These are phyloP conservation scores for Naganishia albida DNA, from an alignment of 1,284 basidiomycete genomes.

Conservation along the genomic window DNA sequence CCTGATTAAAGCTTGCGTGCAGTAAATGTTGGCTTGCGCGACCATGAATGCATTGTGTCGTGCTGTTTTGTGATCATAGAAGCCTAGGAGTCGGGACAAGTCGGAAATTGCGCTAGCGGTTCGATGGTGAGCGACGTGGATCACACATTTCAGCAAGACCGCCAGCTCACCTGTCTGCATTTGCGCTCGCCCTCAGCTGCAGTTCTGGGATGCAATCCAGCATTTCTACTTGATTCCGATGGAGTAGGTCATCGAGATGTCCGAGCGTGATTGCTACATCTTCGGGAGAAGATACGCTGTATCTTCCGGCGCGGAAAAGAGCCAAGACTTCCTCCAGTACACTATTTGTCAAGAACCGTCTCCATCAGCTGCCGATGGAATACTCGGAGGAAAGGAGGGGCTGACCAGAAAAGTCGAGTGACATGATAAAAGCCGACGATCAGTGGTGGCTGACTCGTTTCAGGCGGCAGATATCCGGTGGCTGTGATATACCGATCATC, in stretches of 20 bases:
- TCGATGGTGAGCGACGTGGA: not conserved
- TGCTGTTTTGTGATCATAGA: slow-evolving; percentile 26
- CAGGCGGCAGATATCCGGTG: slow-evolving; percentile 16
- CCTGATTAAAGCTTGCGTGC: slow-evolving; percentile 64
- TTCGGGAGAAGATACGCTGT: slow-evolving; percentile 8
- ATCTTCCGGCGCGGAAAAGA: slow-evolving; percentile 24
- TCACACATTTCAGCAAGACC: no score
- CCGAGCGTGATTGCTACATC: slow-evolving; percentile 18
- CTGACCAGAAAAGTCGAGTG: slow-evolving; percentile 29
- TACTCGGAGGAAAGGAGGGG: not conserved
- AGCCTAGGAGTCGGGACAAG: slow-evolving; percentile 18
- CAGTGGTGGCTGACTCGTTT: slow-evolving; percentile 14
- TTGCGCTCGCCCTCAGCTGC: slow-evolving; percentile 20
- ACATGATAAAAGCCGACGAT: slow-evolving; percentile 30
- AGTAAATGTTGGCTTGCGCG: slow-evolving; percentile 83
- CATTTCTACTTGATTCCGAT: slow-evolving; percentile 29
- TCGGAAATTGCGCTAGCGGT: slow-evolving; percentile 21
- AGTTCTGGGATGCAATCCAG: slow-evolving; percentile 18
- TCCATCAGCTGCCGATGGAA: not conserved
- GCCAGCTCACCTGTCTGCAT: slow-evolving; percentile 16
- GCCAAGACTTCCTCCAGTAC: slow-evolving; percentile 30
- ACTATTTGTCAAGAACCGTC: not conserved
- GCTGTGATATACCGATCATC: slow-evolving; percentile 25
- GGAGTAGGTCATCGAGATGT: slow-evolving; percentile 16
- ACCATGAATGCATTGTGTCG: slow-evolving; percentile 63